A percentile compares a stretch with the other conserved stretches of the same genome.
Evolutionary conservation across 2,329 filamentous ascomycete species (phyloP).

Genomic region (Phaeosphaeria sp.): DNA sequence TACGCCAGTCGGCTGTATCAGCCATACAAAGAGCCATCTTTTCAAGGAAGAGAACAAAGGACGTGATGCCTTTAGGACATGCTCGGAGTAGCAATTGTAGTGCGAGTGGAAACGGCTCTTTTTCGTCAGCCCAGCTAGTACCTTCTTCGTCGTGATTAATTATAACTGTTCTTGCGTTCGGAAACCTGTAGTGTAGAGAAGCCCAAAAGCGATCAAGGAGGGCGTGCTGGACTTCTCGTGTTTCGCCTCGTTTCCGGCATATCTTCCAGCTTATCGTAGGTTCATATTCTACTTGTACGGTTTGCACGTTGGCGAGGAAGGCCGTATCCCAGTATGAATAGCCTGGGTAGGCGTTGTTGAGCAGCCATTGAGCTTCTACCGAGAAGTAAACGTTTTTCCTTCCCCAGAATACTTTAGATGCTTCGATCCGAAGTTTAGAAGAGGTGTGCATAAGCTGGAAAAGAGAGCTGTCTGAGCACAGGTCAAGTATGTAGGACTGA

Average conservation of each 20-base stretch:
- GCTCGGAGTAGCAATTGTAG: slow-evolving; percentile 9
- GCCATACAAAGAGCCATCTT: too few species aligned
- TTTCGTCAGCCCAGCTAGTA: neutral
- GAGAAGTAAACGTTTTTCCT: slow-evolving; percentile 13
- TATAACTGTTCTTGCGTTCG: slow-evolving; percentile 14
- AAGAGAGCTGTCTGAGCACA: slow-evolving; percentile 18
- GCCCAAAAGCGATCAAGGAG: slow-evolving; percentile 13
- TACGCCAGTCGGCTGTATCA: neutral
- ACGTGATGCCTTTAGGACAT: slow-evolving; percentile 10
- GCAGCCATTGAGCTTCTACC: slow-evolving; percentile 12
- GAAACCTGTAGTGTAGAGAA: slow-evolving; percentile 12
- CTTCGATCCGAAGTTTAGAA: slow-evolving; percentile 19
- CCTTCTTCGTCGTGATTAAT: slow-evolving; percentile 13
- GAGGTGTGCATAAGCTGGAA: slow-evolving; percentile 22
- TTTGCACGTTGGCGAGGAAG: slow-evolving; percentile 18
- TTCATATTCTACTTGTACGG: slow-evolving; percentile 18
- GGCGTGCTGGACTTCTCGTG: slow-evolving; percentile 4
- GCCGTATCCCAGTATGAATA: slow-evolving; percentile 11
- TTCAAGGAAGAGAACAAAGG: neutral
- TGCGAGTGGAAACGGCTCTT: slow-evolving; percentile 6
- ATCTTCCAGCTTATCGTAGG: neutral
- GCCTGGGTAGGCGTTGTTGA: slow-evolving; percentile 15
- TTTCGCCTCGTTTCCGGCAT: neutral
- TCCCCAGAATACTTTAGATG: slow-evolving; percentile 24
- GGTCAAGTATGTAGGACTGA: slow-evolving; percentile 15